Evolutionary conservation across 2,329 filamentous ascomycete species (phyloP), one percentile per base, ranked within the genome.

Genomic region (Hymenotorrendiella dingleyae): DNA sequence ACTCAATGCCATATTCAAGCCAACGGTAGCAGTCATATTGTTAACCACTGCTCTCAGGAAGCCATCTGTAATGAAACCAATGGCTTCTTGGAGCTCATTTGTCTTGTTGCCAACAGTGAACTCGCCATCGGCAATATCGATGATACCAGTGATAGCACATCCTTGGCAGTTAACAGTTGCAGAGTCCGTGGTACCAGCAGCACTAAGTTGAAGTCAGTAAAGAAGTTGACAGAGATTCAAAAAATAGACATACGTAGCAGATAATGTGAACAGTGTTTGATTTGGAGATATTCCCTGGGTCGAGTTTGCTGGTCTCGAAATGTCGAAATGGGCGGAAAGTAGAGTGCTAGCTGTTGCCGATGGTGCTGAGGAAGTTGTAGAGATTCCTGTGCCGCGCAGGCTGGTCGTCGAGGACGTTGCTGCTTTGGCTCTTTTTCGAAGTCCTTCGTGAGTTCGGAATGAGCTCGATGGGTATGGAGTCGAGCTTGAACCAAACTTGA

Each of bases 401-500:
- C n/a, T n/a, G n/a, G 19, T 9, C 8, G 33, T 37, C 4, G 35
- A 23, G 5, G 22, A 26, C 16, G 17, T 19, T 7, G 30, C 12
- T 23, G 26, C 24, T 34, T 17, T 11, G 28, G 22, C 29, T 43
- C 44, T 38, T 20, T 24, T 27, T 12, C 40, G 40, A 36, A 46
- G 40, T 10, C 40, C 44, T 16, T 46, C 44, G 17, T 46, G 44
- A 4, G 26, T 28, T 27, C 49, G 47, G 11, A 53, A 24, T 6
- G 40, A 37, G 34, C n/a, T 34, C 14, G 28, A 10, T 10, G 42
- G 32, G 11, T 46, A 46, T 27, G 36, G 40, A 9, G 36, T 37
- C 12, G 26, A 4, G 20, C 38, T 44, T 23, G 43, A 42, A 19
- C 50, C 48, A 16, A 53, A 52, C 12, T 43, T 49, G 2, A 52